phyloP scores from a whole-genome alignment of 2,329 filamentous ascomycete species.

The Fusarium longipes region DNA sequence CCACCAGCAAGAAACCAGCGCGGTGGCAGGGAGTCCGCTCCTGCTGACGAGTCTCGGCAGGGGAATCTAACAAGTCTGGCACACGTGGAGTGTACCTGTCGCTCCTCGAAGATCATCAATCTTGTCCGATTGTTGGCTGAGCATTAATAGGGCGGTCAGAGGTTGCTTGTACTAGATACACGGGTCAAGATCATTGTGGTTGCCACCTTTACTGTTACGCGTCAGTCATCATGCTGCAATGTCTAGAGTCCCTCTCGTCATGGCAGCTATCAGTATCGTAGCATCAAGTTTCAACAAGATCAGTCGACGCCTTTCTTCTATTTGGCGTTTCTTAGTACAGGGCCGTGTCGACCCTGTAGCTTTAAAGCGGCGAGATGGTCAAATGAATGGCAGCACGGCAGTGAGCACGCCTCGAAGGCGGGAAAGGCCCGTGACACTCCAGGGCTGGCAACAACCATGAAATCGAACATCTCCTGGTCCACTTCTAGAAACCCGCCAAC shows the following conservation, averaged over 20 bases:
- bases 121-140: slow-evolving; percentile 24
- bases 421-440: slow-evolving; percentile 33
- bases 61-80: slow-evolving; percentile 29
- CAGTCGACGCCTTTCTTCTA: slow-evolving; percentile 15
- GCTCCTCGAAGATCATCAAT: slow-evolving; percentile 30
- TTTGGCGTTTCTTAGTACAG: slow-evolving; percentile 13
- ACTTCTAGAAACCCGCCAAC: slow-evolving; percentile 40
- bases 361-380: slow-evolving; percentile 29
- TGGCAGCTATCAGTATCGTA: neutral
- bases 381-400: slow-evolving; percentile 23
- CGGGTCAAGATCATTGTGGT: neutral
- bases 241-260: neutral
- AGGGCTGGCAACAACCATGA: slow-evolving; percentile 19
- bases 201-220: slow-evolving; percentile 7
- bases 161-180: slow-evolving; percentile 4
- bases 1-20: slow-evolving; percentile 12
- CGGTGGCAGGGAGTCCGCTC: neutral
- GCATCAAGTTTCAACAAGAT: neutral
- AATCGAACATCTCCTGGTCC: slow-evolving; percentile 24
- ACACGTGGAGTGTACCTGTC: slow-evolving; percentile 40
- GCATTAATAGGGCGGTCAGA: slow-evolving; percentile 36
- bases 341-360: slow-evolving; percentile 4
- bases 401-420: slow-evolving; percentile 15
- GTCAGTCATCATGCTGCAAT: neutral
- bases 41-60: slow-evolving; percentile 37